Conservation (phyloP, 768 basidiomycete species). For the Russula sp. region DNA sequence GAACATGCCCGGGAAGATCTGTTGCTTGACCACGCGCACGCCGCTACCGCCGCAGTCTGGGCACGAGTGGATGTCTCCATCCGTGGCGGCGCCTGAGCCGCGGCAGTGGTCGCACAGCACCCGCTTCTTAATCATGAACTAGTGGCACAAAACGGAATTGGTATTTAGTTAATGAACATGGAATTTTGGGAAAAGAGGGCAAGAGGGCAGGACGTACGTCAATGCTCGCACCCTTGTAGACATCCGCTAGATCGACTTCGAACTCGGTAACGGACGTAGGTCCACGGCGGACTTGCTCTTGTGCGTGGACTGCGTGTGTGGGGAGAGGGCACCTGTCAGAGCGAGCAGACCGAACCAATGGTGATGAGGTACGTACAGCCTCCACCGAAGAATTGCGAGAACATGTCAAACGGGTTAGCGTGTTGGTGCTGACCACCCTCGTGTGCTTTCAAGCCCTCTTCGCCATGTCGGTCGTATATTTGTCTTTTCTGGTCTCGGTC, state of each 20-base stretch:
- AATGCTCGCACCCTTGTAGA: slow-evolving; percentile 81
- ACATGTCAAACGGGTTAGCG: slow-evolving; percentile 90
- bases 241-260: slow-evolving; percentile 80
- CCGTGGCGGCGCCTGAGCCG: slow-evolving; percentile 89
- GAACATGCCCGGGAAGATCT: slow-evolving; percentile 96
- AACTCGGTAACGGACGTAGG: slow-evolving; percentile 74
- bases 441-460: slow-evolving; percentile 90
- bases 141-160: neutral
- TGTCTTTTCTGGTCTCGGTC: slow-evolving; percentile 65
- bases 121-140: slow-evolving; percentile 91
- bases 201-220: slow-evolving; percentile 45
- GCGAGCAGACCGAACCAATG: too few relatives aligned
- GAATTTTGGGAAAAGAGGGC: neutral
- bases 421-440: slow-evolving; percentile 74
- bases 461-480: slow-evolving; percentile 92
- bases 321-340: neutral
- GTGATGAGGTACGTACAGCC: slow-evolving; percentile 45
- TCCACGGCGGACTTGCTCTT: slow-evolving; percentile 65
- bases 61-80: slow-evolving; percentile 84
- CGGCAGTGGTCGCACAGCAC: slow-evolving; percentile 96
- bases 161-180: neutral
- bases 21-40: slow-evolving; percentile 79
- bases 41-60: slow-evolving; percentile 78
- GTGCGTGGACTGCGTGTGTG: slow-evolving; percentile 32
- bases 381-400: slow-evolving; percentile 85